A percentile compares a stretch with the other conserved stretches of the same genome.
phyloP scores from a whole-genome alignment of 352 stramenopile genomes.

The Phytophthora capsici region DNA sequence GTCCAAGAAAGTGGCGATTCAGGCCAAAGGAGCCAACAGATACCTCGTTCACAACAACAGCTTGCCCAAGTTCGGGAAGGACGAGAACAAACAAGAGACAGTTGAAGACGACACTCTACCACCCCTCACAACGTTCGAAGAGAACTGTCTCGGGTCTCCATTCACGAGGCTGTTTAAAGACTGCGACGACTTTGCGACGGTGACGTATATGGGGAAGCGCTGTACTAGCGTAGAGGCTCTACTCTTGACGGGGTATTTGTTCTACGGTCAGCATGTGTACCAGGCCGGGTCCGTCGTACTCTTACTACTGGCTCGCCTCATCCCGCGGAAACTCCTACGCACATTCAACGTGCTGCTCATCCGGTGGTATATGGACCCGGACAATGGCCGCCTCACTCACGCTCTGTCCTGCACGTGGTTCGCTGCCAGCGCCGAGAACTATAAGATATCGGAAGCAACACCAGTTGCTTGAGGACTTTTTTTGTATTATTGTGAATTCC shows the following conservation, averaged over 20 bases:
- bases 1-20: slow-evolving; percentile 19
- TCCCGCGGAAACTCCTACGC: slow-evolving; percentile 17
- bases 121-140: slow-evolving; percentile 21
- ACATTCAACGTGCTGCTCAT: slow-evolving; percentile 37
- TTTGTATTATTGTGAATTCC: too few relatives aligned
- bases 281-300: slow-evolving; percentile 22
- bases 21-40: slow-evolving; percentile 15
- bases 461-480: slow-evolving; percentile 19
- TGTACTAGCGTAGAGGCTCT: slow-evolving; percentile 29
- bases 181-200: slow-evolving; percentile 28
- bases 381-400: slow-evolving; percentile 9
- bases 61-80: not conserved
- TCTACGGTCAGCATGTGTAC: slow-evolving; percentile 28
- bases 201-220: slow-evolving; percentile 23
- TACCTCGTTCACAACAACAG: slow-evolving; percentile 19
- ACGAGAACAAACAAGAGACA: not conserved
- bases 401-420: slow-evolving; percentile 29
- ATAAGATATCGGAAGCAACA: slow-evolving; percentile 23
- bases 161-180: slow-evolving; percentile 31
- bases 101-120: not conserved
- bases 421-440: slow-evolving; percentile 28
- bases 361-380: slow-evolving; percentile 25
- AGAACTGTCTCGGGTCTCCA: slow-evolving; percentile 23
- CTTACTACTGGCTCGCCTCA: slow-evolving; percentile 16
- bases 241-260: slow-evolving; percentile 26